A percentile compares a stretch with the other conserved stretches of the same genome.
Conservation (phyloP, 768 basidiomycete species). For the Candolleomyces aberdarensis region DNA sequence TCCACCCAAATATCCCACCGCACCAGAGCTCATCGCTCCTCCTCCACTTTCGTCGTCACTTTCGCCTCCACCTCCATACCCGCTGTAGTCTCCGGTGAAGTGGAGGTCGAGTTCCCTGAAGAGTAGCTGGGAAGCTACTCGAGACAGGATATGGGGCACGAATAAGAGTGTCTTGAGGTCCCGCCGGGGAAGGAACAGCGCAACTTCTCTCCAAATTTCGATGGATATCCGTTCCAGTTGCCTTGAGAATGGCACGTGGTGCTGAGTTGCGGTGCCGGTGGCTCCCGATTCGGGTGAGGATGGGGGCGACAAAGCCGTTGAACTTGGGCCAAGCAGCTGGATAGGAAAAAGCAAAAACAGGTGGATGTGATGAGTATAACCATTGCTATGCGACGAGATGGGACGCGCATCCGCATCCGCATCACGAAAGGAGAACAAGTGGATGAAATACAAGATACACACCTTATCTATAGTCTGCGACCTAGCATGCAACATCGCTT, state of each 20-base stretch:
- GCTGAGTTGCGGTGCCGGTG: conserved; percentile 15
- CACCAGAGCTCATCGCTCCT: conserved; percentile 5
- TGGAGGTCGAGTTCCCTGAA: conserved; percentile 65
- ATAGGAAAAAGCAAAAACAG: too few species aligned
- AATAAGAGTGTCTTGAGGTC: conserved; percentile 65
- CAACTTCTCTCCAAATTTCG: conserved; percentile 74
- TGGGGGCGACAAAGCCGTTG: too few species aligned
- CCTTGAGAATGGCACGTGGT: conserved; percentile 19
- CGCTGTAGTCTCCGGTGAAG: conserved; percentile 38
- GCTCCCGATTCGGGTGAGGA: too few species aligned
- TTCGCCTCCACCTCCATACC: conserved; percentile 16
- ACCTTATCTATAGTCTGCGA: conserved; percentile 60
- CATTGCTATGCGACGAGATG: too few species aligned
- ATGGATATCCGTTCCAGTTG: conserved; percentile 55
- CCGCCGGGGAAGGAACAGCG: conserved; percentile 53
- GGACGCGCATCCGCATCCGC: too few species aligned
- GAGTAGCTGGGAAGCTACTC: conserved; percentile 64
- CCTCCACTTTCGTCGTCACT: conserved; percentile 12
- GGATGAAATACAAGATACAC: conserved; percentile 7
- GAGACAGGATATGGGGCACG: conserved; percentile 64
- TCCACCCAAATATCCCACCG: conserved; percentile 17
- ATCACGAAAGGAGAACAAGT: not conserved
- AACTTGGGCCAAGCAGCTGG: too few species aligned
- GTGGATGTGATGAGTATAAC: too few species aligned
- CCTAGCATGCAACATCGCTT: conserved; percentile 53